phyloP scores from a whole-genome alignment of 345 rosid genomes.

The Populus deltoides region DNA sequence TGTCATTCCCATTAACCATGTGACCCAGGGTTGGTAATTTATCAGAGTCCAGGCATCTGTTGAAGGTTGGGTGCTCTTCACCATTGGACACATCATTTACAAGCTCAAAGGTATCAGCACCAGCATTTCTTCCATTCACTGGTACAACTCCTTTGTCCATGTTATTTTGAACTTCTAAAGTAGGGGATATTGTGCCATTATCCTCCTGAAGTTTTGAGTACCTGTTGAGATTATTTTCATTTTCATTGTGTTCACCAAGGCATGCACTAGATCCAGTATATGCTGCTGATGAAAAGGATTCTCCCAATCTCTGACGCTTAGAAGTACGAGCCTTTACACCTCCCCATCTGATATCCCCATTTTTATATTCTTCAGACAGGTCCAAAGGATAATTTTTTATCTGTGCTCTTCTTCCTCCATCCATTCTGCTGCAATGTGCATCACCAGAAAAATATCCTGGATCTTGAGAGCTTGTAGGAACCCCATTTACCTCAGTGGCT shows the following conservation, averaged over 20 bases:
- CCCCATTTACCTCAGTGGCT: conserved; percentile 29
- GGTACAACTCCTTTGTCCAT: conserved; percentile 16
- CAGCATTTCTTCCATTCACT: conserved; percentile 21
- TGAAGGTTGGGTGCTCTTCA: conserved; percentile 18
- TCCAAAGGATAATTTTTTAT: conserved; percentile 30
- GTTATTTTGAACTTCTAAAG: conserved; percentile 14
- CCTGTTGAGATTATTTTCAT: conserved; percentile 31
- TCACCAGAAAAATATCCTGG: conserved; percentile 36
- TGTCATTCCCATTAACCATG: conserved; percentile 25
- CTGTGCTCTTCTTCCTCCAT: conserved; percentile 35
- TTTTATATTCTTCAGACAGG: conserved; percentile 41
- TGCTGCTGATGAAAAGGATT: conserved; percentile 37
- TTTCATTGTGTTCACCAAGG: conserved; percentile 27
- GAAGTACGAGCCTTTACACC: conserved; percentile 71
- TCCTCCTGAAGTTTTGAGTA: conserved; percentile 30
- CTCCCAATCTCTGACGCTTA: conserved; percentile 62
- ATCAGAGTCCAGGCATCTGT: conserved; percentile 23
- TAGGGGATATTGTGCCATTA: conserved; percentile 24
- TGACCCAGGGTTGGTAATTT: conserved; percentile 30
- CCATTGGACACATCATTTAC: conserved; percentile 34
- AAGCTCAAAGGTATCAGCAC: conserved; percentile 21
- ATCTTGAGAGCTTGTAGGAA: conserved; percentile 26
- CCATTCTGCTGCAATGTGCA: conserved; percentile 21
- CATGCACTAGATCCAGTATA: conserved; percentile 24
- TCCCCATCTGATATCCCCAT: conserved; percentile 81